Evolutionary conservation across 345 rosid genomes (phyloP).

Genomic region (Noccaea caerulescens): DNA sequence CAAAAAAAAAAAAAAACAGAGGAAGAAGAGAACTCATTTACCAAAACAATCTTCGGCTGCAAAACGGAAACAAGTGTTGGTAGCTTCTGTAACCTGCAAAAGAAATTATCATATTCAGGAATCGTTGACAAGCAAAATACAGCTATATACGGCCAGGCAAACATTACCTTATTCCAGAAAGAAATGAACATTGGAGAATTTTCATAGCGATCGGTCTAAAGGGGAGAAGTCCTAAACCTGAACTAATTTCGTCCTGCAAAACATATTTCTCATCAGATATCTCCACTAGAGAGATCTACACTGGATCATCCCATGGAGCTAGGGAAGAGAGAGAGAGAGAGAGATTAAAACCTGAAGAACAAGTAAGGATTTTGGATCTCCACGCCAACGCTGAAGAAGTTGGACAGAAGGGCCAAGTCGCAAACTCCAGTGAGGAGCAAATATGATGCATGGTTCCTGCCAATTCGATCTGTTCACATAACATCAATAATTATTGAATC

Average conservation of each 20-base stretch:
- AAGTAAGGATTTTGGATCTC: conserved; percentile 71
- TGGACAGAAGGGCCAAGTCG: conserved; percentile 83
- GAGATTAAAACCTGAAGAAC: conserved; percentile 66
- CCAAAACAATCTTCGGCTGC: conserved; percentile 74
- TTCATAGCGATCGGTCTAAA: conserved; percentile 75
- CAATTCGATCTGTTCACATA: conserved; percentile 59
- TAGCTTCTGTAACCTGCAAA: conserved; percentile 56
- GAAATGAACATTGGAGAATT: conserved; percentile 83
- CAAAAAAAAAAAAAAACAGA: not conserved
- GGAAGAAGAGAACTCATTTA: conserved; percentile 35
- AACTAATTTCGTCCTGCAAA: conserved; percentile 65
- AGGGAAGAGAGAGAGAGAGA: not conserved
- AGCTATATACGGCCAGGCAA: not conserved
- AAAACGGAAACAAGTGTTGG: conserved; percentile 54
- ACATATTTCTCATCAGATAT: conserved; percentile 30
- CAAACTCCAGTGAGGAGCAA: conserved; percentile 80
- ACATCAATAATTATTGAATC: conserved; percentile 13
- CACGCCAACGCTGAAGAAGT: conserved; percentile 75
- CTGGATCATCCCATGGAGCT: not conserved
- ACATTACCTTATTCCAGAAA: conserved; percentile 70
- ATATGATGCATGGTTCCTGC: conserved; percentile 85
- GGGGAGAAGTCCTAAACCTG: conserved; percentile 70
- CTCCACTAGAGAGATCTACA: conserved; percentile 15
- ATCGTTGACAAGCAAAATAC: conserved; percentile 21
- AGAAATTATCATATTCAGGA: not conserved